phyloP scores from a whole-genome alignment of 768 basidiomycete genomes.

The Sporobolomyces phaffii region DNA sequence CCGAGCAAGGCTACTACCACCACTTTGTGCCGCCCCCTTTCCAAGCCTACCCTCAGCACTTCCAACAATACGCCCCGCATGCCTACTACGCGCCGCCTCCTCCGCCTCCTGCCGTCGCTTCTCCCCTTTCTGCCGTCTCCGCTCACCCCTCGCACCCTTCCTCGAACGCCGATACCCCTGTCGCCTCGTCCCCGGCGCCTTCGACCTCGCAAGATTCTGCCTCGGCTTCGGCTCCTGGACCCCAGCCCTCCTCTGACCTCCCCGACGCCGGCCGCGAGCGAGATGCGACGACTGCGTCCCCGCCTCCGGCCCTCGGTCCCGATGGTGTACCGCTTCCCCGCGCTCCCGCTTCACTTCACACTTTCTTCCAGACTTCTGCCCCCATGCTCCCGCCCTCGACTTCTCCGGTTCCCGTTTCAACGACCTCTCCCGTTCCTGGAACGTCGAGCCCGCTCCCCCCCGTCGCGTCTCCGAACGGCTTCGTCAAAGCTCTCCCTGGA shows the following conservation, averaged over 20 bases:
- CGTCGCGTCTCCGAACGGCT: not conserved
- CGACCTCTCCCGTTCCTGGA: not conserved
- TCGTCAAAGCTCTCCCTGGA: not conserved
- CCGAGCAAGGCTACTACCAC: constrained; percentile 4
- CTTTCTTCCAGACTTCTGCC: constrained; percentile 32
- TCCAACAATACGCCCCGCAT: constrained; percentile 16
- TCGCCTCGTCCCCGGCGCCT: not conserved
- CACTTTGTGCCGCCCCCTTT: constrained; percentile 19
- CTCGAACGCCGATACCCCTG: not conserved
- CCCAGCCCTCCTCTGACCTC: too few species aligned
- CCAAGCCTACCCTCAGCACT: constrained; percentile 20
- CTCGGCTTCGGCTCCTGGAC: not conserved
- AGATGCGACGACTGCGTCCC: not conserved
- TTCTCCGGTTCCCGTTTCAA: constrained; percentile 2
- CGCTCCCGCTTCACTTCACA: constrained; percentile 28
- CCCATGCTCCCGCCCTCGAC: not conserved
- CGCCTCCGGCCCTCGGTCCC: not conserved
- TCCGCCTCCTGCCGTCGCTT: constrained; percentile 3
- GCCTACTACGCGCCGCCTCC: constrained; percentile 18
- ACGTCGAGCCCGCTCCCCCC: not conserved
- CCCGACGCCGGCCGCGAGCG: too few species aligned
- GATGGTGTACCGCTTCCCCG: not conserved
- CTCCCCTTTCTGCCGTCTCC: not conserved
- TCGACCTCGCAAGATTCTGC: not conserved
- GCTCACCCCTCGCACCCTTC: not conserved